These are phyloP conservation scores for Singerocomus inundabilis DNA, from an alignment of 1,284 basidiomycete species.

Conservation along the genomic window DNA sequence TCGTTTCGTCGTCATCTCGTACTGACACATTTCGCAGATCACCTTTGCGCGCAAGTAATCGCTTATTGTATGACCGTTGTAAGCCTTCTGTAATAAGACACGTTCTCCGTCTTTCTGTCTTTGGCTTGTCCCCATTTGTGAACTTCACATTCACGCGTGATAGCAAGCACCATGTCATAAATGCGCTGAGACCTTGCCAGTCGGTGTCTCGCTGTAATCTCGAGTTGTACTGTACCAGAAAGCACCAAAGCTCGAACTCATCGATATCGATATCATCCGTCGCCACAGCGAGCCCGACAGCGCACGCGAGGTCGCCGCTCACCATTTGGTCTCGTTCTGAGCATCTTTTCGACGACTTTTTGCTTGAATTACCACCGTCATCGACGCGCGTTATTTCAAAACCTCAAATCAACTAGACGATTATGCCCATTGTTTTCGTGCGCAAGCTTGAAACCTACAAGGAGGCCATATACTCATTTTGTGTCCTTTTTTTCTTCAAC, in stretches of 20 bases:
- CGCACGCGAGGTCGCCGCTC: slow-evolving; percentile 4
- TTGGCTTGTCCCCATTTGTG: slow-evolving; percentile 15
- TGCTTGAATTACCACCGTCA: slow-evolving; percentile 11
- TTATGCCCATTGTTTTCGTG: slow-evolving; percentile 23
- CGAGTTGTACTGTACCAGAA: slow-evolving; percentile 9
- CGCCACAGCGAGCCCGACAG: slow-evolving; percentile 5
- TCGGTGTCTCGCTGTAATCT: slow-evolving; percentile 21
- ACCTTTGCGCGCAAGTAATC: slow-evolving; percentile 59
- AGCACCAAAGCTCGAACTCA: not conserved
- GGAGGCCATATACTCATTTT: slow-evolving; percentile 6
- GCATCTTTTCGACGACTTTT: not conserved
- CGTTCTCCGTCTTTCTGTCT: slow-evolving; percentile 19
- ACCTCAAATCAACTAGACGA: slow-evolving; percentile 2
- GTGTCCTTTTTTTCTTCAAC: not conserved
- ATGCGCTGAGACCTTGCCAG: slow-evolving; percentile 26
- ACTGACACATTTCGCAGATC: slow-evolving; percentile 39
- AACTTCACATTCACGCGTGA: slow-evolving; percentile 29
- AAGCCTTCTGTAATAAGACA: slow-evolving; percentile 33
- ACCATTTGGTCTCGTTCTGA: slow-evolving; percentile 8
- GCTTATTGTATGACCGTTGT: slow-evolving; percentile 32
- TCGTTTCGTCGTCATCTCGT: not conserved
- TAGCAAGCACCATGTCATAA: slow-evolving; percentile 24
- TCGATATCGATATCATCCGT: slow-evolving; percentile 9
- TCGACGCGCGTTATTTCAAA: slow-evolving; percentile 3
- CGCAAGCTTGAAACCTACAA: slow-evolving; percentile 1